phyloP scores from a whole-genome alignment of 139 green algal genomes.

The Bryopsis sp. region DNA sequence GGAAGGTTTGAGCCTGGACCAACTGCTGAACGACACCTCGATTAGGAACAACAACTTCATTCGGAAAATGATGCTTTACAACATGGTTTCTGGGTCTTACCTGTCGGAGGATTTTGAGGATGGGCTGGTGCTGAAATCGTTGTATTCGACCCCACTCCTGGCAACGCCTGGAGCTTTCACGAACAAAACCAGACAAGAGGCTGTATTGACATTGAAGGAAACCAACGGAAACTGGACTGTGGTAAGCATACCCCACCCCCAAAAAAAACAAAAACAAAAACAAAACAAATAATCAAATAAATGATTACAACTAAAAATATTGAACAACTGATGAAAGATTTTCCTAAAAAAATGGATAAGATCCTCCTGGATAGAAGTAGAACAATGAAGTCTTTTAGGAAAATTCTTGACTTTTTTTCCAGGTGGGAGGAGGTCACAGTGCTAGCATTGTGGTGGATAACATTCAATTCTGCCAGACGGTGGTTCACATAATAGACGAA shows the following conservation, averaged over 20 bases:
- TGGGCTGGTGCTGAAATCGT: background rate
- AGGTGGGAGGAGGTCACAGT: background rate
- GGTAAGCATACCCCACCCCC: background rate
- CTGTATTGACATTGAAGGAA: too few relatives aligned
- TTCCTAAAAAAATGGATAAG: too few relatives aligned
- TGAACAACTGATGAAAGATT: too few relatives aligned
- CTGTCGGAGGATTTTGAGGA: background rate
- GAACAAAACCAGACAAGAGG: too few relatives aligned
- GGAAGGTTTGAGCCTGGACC: background rate
- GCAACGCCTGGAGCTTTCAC: background rate
- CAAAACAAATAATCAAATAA: too few relatives aligned
- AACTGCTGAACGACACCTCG: conserved; percentile 5
- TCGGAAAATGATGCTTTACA: conserved; percentile 4
- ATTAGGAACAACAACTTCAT: conserved; percentile 11
- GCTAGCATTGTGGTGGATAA: background rate
- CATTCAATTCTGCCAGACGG: background rate
- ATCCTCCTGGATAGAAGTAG: too few relatives aligned
- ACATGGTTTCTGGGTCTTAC: conserved; percentile 1
- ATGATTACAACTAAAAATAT: too few relatives aligned
- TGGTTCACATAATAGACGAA: background rate
- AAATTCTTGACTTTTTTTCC: too few relatives aligned
- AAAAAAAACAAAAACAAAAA: conserved; percentile 1
- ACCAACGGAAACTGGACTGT: background rate
- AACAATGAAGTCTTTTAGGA: too few relatives aligned
- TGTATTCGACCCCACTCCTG: background rate